phyloP scores from a whole-genome alignment of 139 green algal genomes.

The Tetradesmus lagerheimii region DNA sequence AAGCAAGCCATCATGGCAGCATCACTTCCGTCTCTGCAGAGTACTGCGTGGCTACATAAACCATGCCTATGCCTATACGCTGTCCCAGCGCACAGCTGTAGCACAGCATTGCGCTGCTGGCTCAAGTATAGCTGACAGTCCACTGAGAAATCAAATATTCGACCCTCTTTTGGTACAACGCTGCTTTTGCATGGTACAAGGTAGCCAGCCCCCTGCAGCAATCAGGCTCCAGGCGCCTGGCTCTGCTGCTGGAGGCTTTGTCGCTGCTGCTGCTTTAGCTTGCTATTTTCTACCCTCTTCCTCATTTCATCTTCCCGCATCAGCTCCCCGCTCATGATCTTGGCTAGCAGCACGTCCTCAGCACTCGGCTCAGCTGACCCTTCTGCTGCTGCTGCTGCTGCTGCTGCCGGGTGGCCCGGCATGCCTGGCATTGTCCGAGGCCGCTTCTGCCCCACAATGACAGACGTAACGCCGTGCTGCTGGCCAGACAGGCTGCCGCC shows the following conservation, averaged over 20 bases:
- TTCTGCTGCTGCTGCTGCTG: not conserved
- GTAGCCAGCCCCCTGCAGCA: not conserved
- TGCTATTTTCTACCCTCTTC: not conserved
- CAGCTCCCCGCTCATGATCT: constrained; percentile 37
- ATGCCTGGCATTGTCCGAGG: not conserved
- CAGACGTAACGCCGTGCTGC: not conserved
- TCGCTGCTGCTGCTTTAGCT: not conserved
- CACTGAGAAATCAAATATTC: no score
- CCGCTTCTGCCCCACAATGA: constrained; percentile 35
- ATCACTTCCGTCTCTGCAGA: no score
- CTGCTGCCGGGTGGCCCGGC: not conserved
- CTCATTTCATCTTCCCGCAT: not conserved
- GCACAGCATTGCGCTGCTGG: no score
- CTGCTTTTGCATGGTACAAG: not conserved
- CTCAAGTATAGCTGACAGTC: no score
- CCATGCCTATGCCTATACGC: no score
- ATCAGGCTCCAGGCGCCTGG: not conserved
- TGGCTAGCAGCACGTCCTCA: constrained; percentile 29
- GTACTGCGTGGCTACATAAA: no score
- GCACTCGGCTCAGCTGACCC: not conserved
- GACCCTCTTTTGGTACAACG: no score
- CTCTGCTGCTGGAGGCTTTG: not conserved
- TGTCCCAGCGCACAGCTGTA: no score
- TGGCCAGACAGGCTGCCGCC: not conserved
- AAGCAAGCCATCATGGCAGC: no score